Evolutionary conservation across 2,329 filamentous ascomycete genomes (phyloP).

Genomic region (Biscogniauxia mediterranea): DNA sequence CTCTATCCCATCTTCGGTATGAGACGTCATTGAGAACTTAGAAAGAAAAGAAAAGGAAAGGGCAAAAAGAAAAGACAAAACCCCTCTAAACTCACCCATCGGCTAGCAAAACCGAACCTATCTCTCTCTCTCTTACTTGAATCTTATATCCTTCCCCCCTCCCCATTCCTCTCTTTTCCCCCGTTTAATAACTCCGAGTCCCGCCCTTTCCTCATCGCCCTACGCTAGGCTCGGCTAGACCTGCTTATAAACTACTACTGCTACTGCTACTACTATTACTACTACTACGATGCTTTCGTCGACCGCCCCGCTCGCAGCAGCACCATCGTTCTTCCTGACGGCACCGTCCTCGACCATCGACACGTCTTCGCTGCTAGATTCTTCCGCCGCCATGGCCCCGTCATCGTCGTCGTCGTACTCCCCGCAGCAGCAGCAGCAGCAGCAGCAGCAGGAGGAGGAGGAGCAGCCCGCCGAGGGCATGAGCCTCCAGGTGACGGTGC

Average conservation of each 20-base stretch:
- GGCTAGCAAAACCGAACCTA: not conserved
- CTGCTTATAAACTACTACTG: no score
- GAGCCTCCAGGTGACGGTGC: slow-evolving; percentile 29
- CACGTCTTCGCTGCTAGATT: not conserved
- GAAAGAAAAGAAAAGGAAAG: no score
- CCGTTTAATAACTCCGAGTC: not conserved
- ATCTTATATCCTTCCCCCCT: not conserved
- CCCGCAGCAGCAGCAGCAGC: no score
- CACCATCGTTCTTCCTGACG: not conserved
- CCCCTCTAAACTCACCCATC: not conserved
- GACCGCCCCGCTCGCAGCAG: not conserved
- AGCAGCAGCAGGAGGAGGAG: no score
- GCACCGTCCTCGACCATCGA: not conserved
- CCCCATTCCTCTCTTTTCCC: not conserved
- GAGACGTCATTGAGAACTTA: not conserved
- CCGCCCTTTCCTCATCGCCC: not conserved
- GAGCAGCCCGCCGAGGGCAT: slow-evolving; percentile 6
- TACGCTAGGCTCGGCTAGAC: not conserved
- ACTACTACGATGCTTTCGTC: not conserved
- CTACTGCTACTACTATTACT: no score
- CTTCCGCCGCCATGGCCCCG: not conserved
- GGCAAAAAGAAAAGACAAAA: no score
- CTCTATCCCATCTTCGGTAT: not conserved
- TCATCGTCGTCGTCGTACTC: no score
- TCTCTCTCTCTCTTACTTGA: not conserved